Evolutionary conservation across 306 rosid genomes (phyloP), one percentile per base, ranked within the genome.

Genomic region (Dalbergia cochinchinensis): DNA sequence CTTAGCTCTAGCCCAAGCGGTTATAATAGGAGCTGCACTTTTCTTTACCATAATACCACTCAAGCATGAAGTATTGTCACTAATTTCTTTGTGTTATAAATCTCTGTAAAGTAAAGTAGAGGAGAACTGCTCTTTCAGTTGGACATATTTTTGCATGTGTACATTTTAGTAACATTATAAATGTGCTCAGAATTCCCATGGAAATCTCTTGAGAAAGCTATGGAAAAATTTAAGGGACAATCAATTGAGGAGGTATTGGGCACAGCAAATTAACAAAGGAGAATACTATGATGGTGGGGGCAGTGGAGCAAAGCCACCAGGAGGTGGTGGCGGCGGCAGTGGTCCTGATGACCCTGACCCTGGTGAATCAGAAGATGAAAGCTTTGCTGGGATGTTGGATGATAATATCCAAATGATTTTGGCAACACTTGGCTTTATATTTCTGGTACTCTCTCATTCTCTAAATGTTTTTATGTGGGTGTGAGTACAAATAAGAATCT

Each of bases 171-270:
- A 22, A 74, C 77, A 31, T 69, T 48, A 58, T 64, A 45, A 72
- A 72, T 79, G 51, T 42, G 39, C 65, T 72, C 80, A 91, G 95
- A 83, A 80, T 75, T 87, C 86, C 88, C 89, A 47, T 85, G 90
- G 91, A 82, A 87, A 68, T 76, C 83, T 78, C 42, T 86, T 54
- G 77, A 85, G 82, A 75, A 86, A 60, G 85, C 84, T 19, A 76
- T 83, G 71, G 89, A 80, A 67, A 87, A 82, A 54, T 83, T 85
- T 50, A 90, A 90, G 87, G 88, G 90, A 74, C 55, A 73, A 31
- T 89, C 99, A 2, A 65, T 95, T 78, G 96, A 95, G 81, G 91
- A 90, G 74, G 66, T 86, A 14, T 67, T 94, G 67, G 85, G 87
- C n/a, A 65, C 72, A 85, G 68, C 97, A 90, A 89, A 85, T 92